Percentiles rank a stretch among this genome's conserved stretches.
These are phyloP conservation scores for Tuber borchii DNA, from an alignment of 495 filamentous ascomycete species.

Conservation along the genomic window DNA sequence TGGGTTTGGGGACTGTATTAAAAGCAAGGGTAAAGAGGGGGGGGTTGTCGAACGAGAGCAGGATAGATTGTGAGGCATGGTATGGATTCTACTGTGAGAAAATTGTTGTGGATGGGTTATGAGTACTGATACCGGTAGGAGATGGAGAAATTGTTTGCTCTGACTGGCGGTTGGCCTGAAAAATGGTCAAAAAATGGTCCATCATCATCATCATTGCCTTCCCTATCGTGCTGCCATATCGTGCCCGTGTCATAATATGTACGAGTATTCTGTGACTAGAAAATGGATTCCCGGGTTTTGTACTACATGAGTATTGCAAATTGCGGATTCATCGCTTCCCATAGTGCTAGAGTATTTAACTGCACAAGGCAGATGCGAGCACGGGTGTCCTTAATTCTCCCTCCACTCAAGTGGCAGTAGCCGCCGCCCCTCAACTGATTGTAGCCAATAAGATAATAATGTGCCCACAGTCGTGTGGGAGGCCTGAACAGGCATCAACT, in stretches of 20 bases:
- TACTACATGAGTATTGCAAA: background rate
- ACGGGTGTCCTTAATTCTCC: background rate
- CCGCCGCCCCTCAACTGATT: background rate
- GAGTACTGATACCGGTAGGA: too few species aligned
- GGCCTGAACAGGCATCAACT: background rate
- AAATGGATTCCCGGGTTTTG: background rate
- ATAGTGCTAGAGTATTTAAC: background rate
- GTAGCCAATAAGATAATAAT: background rate
- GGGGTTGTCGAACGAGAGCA: background rate
- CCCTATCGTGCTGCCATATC: background rate
- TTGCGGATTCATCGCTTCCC: background rate
- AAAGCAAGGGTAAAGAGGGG: background rate
- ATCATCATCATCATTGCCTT: background rate
- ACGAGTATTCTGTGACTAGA: background rate
- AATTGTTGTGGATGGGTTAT: background rate
- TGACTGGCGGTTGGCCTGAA: background rate
- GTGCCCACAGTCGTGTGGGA: background rate
- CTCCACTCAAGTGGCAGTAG: background rate
- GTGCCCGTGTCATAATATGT: background rate
- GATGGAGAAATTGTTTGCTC: background rate
- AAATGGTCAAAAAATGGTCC: background rate
- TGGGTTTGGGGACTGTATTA: background rate
- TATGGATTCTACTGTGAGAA: background rate
- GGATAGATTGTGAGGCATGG: background rate
- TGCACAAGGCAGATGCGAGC: slow-evolving; percentile 4